Base-by-base conservation (phyloP, 2,329 filamentous ascomycete species). In the Fusarium pseudograminearum region DNA sequence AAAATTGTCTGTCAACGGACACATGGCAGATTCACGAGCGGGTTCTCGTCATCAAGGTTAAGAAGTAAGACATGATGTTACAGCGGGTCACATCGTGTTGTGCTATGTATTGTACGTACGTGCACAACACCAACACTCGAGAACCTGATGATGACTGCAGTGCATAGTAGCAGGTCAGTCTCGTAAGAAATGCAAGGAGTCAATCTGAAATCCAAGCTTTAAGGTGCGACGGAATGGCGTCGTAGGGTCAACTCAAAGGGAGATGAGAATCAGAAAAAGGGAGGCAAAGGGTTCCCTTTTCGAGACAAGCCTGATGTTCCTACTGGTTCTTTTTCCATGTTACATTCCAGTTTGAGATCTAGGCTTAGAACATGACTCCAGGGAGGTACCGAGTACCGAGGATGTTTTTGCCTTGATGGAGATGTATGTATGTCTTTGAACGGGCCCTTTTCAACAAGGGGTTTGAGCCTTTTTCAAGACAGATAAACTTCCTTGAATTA, bases 341-440 rank as follows among this genome's bases (percentile, higher is more conserved):
- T 36, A 14, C 52, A 48, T 51, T 45, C 50, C 52, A 50, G 47
- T 20, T 40, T 31, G 33, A 63, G 38, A 61, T 64, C 57, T 67
- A 40, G 48, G 50, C 66, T 63, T 20, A 64, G 57, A 55, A 55
- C 40, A 64, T 30, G 24, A 52, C 45, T 45, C 38, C 24, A 41
- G 45, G 22, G 42, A 63, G 26, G 47, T 54, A 53, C 61, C 62
- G 47, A 54, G 47, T 54, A 65, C 62, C 46, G 42, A 65, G 45
- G 33, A 64, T 34, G 50, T 26, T 31, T 22, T 14, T n/a, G n/a
- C n/a, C 41, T 38, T 36, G 18, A 65, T 46, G 60, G 47, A 50
- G 40, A 30, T 31, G 26, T 26, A 45, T 44, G 46, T 20, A 38
- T 38, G 36, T 20, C 36, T 20, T 38, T 38, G 11, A 9, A 20